phyloP scores from a whole-genome alignment of 2,329 filamentous ascomycete genomes.

The Aspergillus tubingensis region DNA sequence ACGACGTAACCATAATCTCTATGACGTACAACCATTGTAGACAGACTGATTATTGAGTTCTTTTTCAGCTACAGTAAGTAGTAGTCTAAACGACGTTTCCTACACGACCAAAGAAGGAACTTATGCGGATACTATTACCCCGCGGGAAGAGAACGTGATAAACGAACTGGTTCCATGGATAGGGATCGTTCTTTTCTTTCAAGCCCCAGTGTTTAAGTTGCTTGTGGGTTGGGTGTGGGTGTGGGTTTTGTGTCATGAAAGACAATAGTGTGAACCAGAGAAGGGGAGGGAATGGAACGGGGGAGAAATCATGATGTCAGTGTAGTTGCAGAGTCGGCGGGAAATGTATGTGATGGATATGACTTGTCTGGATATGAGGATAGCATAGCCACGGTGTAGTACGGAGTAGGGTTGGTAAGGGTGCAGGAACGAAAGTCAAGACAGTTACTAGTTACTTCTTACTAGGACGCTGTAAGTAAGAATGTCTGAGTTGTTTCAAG shows the following conservation, averaged over 20 bases:
- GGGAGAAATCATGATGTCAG: constrained; percentile 17
- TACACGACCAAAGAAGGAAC: no score
- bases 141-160: not conserved
- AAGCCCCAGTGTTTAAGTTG: no score
- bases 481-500: no score
- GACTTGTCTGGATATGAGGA: not conserved
- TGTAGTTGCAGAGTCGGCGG: not conserved
- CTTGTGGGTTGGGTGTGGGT: not conserved
- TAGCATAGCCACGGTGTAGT: not conserved
- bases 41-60: no score
- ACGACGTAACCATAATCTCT: no score
- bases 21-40: not conserved
- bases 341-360: not conserved
- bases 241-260: constrained; percentile 1
- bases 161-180: not conserved
- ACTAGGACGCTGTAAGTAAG: no score
- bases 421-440: not conserved
- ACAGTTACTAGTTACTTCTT: no score
- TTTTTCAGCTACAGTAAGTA: no score
- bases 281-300: not conserved
- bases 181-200: not conserved
- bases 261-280: not conserved
- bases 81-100: no score
- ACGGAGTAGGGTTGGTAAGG: not conserved
- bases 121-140: not conserved